A percentile compares a stretch with the other conserved stretches of the same genome.
phyloP scores from a whole-genome alignment of 768 basidiomycete genomes.

The Austroboletus festivus region DNA sequence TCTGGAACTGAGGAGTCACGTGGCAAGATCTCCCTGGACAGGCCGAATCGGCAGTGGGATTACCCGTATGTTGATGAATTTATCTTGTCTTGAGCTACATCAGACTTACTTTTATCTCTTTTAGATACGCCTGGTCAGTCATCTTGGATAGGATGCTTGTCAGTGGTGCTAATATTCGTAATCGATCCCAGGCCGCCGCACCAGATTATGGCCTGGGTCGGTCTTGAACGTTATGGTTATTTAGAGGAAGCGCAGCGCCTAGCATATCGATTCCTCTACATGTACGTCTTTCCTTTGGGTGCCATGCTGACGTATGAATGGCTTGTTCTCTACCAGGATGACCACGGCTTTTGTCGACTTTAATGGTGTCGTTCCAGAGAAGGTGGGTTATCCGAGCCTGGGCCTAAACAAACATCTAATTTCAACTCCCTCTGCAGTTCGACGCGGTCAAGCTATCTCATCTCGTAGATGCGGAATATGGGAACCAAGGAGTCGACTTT shows the following conservation, averaged over 20 bases:
- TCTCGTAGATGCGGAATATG: slow-evolving; percentile 95
- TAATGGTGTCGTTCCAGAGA: slow-evolving; percentile 97
- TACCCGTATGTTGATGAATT: slow-evolving; percentile 66
- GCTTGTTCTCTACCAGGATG: slow-evolving; percentile 54
- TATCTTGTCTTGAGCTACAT: slow-evolving; percentile 1
- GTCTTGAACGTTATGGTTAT: slow-evolving; percentile 93
- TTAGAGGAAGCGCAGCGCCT: slow-evolving; percentile 89
- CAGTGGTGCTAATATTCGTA: slow-evolving; percentile 8
- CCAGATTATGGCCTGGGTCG: slow-evolving; percentile 99
- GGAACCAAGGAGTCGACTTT: slow-evolving; percentile 96
- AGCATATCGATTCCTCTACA: slow-evolving; percentile 96
- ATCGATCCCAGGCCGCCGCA: slow-evolving; percentile 75
- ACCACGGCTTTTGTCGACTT: slow-evolving; percentile 94
- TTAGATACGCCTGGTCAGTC: slow-evolving; percentile 66
- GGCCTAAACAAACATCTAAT: background rate
- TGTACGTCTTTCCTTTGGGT: slow-evolving; percentile 73
- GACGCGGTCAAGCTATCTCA: slow-evolving; percentile 95
- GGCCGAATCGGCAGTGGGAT: slow-evolving; percentile 99
- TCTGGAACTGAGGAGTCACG: slow-evolving; percentile 96
- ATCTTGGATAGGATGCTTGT: background rate
- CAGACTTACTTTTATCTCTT: slow-evolving; percentile 6
- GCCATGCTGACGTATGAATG: background rate
- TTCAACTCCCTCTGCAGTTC: slow-evolving; percentile 48
- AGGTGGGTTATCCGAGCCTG: slow-evolving; percentile 42
- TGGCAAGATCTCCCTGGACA: slow-evolving; percentile 91